These are phyloP conservation scores for Termitomyces eurrhizus DNA, from an alignment of 768 basidiomycete species.

Conservation along the genomic window DNA sequence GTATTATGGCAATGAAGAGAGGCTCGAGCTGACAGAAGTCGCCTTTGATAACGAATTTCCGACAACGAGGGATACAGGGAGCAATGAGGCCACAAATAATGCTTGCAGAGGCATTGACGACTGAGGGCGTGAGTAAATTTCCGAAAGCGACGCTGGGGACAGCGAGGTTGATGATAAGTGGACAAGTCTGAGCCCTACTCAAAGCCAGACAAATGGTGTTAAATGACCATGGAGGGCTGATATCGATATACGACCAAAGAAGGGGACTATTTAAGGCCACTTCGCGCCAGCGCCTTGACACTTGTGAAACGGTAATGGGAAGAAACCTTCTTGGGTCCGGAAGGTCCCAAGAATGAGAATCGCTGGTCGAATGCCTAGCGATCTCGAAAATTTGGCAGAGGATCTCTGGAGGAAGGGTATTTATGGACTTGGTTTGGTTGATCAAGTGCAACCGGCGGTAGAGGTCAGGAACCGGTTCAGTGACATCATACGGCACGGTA, in stretches of 20 bases:
- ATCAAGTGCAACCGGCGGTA: constrained; percentile 4
- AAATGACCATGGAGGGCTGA: constrained; percentile 17
- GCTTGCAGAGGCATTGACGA: constrained; percentile 11
- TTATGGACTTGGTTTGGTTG: constrained; percentile 12
- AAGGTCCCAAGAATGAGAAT: constrained; percentile 7
- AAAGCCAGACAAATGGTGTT: constrained; percentile 8
- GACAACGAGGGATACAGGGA: constrained; percentile 13
- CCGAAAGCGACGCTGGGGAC: constrained; percentile 12
- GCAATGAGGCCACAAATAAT: constrained; percentile 9
- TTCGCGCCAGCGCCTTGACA: constrained; percentile 16
- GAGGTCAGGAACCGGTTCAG: constrained; percentile 1
- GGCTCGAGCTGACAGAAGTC: constrained; percentile 15
- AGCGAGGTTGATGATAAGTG: constrained; percentile 11
- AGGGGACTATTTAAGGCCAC: constrained; percentile 12
- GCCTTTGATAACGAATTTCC: constrained; percentile 14
- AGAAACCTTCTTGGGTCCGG: neutral
- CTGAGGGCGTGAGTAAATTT: constrained; percentile 7
- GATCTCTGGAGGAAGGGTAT: constrained; percentile 14
- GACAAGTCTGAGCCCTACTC: constrained; percentile 10
- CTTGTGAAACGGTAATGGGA: constrained; percentile 15
- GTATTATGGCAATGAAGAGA: constrained; percentile 11
- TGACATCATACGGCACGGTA: neutral
- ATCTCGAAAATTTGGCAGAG: constrained; percentile 13
- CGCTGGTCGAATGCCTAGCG: neutral
- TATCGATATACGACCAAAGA: constrained; percentile 15